phyloP scores from a whole-genome alignment of 2,329 filamentous ascomycete genomes.

The Colletotrichum sp. region DNA sequence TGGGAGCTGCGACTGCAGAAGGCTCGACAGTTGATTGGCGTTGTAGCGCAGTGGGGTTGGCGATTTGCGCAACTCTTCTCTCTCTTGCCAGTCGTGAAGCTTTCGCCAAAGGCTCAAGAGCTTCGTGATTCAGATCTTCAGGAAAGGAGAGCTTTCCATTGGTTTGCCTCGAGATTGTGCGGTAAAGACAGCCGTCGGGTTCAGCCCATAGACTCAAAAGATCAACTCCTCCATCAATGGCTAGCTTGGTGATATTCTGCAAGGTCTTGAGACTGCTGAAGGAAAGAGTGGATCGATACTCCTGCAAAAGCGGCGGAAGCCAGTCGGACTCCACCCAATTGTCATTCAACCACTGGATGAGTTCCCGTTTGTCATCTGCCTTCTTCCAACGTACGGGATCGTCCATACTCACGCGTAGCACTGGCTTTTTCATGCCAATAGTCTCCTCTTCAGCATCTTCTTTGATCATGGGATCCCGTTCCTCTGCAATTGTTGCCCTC shows the following conservation, averaged over 20 bases:
- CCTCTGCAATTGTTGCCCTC: not conserved
- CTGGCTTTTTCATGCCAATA: not conserved
- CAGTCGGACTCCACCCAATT: conserved; percentile 3
- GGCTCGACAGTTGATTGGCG: not conserved
- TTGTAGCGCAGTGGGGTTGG: not conserved
- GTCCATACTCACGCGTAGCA: not conserved
- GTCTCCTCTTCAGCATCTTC: not conserved
- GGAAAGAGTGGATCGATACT: not conserved
- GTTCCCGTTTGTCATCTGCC: not conserved
- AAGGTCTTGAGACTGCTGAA: not conserved
- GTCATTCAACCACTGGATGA: not conserved
- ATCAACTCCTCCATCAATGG: not conserved
- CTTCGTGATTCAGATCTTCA: not conserved
- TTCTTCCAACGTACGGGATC: not conserved
- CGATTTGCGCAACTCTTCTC: not conserved
- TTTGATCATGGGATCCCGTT: not conserved
- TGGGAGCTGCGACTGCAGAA: not conserved
- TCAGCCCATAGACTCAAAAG: conserved; percentile 9
- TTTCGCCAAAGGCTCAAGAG: not conserved
- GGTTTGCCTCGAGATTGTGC: not conserved
- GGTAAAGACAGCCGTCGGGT: conserved; percentile 8
- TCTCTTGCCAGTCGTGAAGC: not conserved
- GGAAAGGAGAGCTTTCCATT: not conserved
- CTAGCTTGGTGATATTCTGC: not conserved
- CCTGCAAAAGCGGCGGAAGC: conserved; percentile 1